A percentile compares a stretch with the other conserved stretches of the same genome.
Conservation (phyloP, 108 stramenopile genomes). For the Fragilaria radians region DNA sequence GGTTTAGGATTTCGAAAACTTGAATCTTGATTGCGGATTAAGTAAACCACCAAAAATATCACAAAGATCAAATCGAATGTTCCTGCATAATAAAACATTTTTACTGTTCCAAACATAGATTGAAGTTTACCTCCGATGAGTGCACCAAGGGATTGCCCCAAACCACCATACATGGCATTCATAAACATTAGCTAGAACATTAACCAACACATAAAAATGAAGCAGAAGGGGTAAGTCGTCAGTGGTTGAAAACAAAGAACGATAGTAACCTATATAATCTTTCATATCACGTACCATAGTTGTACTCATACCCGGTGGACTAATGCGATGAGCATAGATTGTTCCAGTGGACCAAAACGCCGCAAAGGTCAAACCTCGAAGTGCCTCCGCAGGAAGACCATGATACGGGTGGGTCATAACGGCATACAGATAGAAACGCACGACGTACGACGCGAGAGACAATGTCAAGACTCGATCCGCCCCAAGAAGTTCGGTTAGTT, state of each 20-base stretch:
- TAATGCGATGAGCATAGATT: slow-evolving; percentile 84
- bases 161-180: slow-evolving; percentile 94
- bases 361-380: slow-evolving; percentile 91
- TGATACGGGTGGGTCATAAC: slow-evolving; percentile 77
- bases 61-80: slow-evolving; percentile 70
- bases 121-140: slow-evolving; percentile 89
- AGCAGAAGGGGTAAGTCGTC: not conserved
- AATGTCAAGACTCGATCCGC: slow-evolving; percentile 80
- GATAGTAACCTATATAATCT: not conserved
- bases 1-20: slow-evolving; percentile 31
- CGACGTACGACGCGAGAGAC: slow-evolving; percentile 73
- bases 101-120: slow-evolving; percentile 66
- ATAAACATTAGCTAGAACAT: slow-evolving; percentile 56
- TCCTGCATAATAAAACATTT: slow-evolving; percentile 65
- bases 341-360: slow-evolving; percentile 90
- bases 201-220: not conserved
- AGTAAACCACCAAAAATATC: slow-evolving; percentile 46
- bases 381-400: slow-evolving; percentile 88
- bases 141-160: slow-evolving; percentile 90
- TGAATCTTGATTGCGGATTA: slow-evolving; percentile 47
- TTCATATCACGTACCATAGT: slow-evolving; percentile 65
- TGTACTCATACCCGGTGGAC: slow-evolving; percentile 82
- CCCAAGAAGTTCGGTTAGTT: slow-evolving; percentile 65
- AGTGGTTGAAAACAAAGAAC: not conserved
- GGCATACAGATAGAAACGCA: slow-evolving; percentile 87